A percentile compares a stretch with the other conserved stretches of the same genome.
Conservation (phyloP, 73 alveolate genomes). For the Tetrahymena malaccensis region DNA sequence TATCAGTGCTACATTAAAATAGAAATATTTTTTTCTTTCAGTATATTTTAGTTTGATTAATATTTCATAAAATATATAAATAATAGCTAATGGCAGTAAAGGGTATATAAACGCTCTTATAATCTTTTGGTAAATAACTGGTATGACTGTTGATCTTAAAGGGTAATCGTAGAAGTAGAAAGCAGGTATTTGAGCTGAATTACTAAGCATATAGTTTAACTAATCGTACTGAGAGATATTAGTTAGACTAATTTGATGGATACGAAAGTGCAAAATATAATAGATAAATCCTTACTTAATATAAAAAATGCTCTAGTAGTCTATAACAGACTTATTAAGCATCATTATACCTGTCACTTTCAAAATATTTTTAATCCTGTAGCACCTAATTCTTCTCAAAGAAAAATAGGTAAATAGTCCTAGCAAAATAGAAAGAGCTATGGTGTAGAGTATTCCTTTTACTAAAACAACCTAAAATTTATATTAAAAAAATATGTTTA, state of each 20-base stretch:
- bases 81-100: neutral
- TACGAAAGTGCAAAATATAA: neutral
- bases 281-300: neutral
- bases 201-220: neutral
- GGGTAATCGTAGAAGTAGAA: neutral
- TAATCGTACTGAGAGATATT: neutral
- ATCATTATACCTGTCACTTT: neutral
- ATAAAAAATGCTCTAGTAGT: neutral
- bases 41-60: neutral
- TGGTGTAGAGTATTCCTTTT: neutral
- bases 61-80: neutral
- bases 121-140: neutral
- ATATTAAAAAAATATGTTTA: neutral
- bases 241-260: neutral
- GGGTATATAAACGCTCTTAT: neutral
- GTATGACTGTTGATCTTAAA: neutral
- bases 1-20: neutral
- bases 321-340: neutral
- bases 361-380: neutral
- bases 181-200: neutral
- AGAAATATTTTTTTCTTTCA: neutral
- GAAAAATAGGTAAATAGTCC: neutral
- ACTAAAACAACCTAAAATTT: neutral
- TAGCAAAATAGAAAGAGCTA: neutral
- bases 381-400: neutral